Conservation (phyloP, 1,139 yeast genomes). For the Eremothecium sinecaudum region DNA sequence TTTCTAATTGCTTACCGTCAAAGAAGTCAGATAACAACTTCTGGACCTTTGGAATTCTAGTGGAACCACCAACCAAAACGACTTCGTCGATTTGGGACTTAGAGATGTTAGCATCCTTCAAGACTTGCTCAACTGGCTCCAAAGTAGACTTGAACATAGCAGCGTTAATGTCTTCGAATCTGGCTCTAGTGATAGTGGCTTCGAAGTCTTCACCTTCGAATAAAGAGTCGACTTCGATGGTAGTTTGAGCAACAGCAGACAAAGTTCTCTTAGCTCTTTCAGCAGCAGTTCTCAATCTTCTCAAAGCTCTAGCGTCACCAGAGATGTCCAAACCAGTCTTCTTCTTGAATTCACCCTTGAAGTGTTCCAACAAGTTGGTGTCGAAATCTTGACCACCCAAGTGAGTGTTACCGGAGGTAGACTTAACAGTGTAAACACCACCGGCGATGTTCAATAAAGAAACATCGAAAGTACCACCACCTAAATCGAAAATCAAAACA, state of each 20-base stretch:
- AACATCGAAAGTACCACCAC: slow-evolving; percentile 99
- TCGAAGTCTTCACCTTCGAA: slow-evolving; percentile 96
- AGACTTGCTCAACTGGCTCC: slow-evolving; percentile 97
- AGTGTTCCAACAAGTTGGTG: slow-evolving; percentile 89
- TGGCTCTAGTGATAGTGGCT: slow-evolving; percentile 96
- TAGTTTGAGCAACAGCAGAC: slow-evolving; percentile 92
- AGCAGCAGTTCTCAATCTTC: slow-evolving; percentile 98
- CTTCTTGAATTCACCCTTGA: slow-evolving; percentile 92
- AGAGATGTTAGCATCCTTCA: slow-evolving; percentile 87
- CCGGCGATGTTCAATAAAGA: slow-evolving; percentile 94
- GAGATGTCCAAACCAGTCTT: slow-evolving; percentile 92
- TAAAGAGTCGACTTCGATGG: slow-evolving; percentile 93
- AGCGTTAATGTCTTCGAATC: slow-evolving; percentile 96
- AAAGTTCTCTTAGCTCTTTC: slow-evolving; percentile 99
- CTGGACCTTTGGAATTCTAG: slow-evolving; percentile 99
- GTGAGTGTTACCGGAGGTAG: slow-evolving; percentile 99
- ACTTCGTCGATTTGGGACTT: slow-evolving; percentile 89
- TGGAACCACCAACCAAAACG: slow-evolving; percentile 98
- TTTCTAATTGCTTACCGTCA: slow-evolving; percentile 94
- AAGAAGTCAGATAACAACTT: slow-evolving; percentile 95
- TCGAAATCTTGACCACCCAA: slow-evolving; percentile 99
- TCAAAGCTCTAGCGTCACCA: slow-evolving; percentile 87
- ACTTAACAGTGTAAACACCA: slow-evolving; percentile 98
- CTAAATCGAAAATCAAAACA: slow-evolving; percentile 89
- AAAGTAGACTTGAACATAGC: slow-evolving; percentile 93